These are phyloP conservation scores for Adansonia rubrostipa DNA, from an alignment of 441 rosid species.

Conservation along the genomic window DNA sequence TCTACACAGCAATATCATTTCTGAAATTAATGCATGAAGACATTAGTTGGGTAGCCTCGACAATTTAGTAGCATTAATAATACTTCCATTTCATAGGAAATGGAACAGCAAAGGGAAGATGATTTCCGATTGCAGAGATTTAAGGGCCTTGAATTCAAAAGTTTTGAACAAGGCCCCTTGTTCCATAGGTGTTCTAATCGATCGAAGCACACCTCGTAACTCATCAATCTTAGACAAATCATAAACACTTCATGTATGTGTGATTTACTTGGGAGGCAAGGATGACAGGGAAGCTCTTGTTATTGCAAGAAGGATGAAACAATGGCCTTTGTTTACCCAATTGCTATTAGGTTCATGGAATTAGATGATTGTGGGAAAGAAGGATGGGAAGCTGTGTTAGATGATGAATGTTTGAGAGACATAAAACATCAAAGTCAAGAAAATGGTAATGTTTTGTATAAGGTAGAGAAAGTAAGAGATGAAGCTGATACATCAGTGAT, in stretches of 20 bases:
- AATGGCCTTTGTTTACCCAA: slow-evolving; percentile 13
- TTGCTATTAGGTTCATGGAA: background rate
- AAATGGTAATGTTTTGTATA: slow-evolving; percentile 14
- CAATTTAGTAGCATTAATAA: slow-evolving; percentile 33
- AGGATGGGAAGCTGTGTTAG: slow-evolving; percentile 15
- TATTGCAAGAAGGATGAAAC: slow-evolving; percentile 25
- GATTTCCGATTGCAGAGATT: slow-evolving; percentile 29
- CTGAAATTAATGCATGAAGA: slow-evolving; percentile 48
- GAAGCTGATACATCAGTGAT: slow-evolving; percentile 4
- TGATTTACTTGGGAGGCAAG: slow-evolving; percentile 35
- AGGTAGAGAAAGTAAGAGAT: slow-evolving; percentile 22
- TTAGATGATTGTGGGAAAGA: background rate
- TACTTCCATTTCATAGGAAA: slow-evolving; percentile 53
- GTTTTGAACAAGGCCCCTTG: slow-evolving; percentile 52
- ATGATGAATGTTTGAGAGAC: slow-evolving; percentile 29
- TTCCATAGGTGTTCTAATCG: slow-evolving; percentile 45
- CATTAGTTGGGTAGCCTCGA: slow-evolving; percentile 48
- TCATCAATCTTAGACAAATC: slow-evolving; percentile 9
- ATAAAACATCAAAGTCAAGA: slow-evolving; percentile 20
- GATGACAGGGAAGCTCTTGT: slow-evolving; percentile 37
- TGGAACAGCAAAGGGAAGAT: slow-evolving; percentile 39
- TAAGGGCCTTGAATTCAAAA: slow-evolving; percentile 39
- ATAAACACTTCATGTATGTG: background rate
- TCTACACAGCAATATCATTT: slow-evolving; percentile 50
- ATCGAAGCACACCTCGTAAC: slow-evolving; percentile 19